A percentile compares a stretch with the other conserved stretches of the same genome.
Evolutionary conservation across 2,329 filamentous ascomycete species (phyloP).

Genomic region (Xylariales sp.): DNA sequence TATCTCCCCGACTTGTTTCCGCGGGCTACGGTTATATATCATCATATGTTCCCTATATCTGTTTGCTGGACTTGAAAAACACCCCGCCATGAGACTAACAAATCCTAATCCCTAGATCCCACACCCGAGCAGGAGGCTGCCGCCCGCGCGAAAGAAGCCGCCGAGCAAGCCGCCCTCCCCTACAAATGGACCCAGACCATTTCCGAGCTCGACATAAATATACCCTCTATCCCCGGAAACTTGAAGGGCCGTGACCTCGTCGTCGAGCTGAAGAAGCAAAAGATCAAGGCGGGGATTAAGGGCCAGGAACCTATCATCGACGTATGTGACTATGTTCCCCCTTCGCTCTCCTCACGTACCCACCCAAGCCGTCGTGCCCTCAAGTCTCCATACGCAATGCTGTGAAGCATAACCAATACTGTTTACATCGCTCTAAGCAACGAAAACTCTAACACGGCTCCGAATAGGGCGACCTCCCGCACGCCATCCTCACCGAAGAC

Average conservation of each 20-base stretch:
- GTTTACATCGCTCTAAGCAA: background rate
- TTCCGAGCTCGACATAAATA: constrained; percentile 82
- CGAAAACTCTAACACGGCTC: constrained; percentile 1
- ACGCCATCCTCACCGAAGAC: constrained; percentile 83
- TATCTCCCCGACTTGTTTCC: background rate
- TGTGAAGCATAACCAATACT: background rate
- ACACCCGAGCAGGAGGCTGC: constrained; percentile 68
- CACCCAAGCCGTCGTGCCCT: background rate
- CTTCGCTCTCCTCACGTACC: background rate
- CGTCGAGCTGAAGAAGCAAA: constrained; percentile 83
- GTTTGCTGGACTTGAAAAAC: constrained; percentile 4
- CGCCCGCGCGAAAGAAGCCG: constrained; percentile 76
- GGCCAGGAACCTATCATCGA: constrained; percentile 87
- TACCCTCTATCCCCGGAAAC: constrained; percentile 79
- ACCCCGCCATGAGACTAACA: constrained; percentile 31
- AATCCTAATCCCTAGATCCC: constrained; percentile 55
- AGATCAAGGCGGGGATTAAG: constrained; percentile 84
- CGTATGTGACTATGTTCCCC: constrained; percentile 61
- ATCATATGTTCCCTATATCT: constrained; percentile 2
- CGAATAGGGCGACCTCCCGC: constrained; percentile 83
- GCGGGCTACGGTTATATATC: background rate
- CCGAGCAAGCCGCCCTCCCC: constrained; percentile 89
- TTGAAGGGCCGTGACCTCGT: constrained; percentile 86
- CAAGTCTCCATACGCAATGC: background rate
- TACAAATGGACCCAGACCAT: constrained; percentile 99